These are phyloP conservation scores for Hymenoscyphus scutula DNA, from an alignment of 2,329 filamentous ascomycete species.

Conservation along the genomic window DNA sequence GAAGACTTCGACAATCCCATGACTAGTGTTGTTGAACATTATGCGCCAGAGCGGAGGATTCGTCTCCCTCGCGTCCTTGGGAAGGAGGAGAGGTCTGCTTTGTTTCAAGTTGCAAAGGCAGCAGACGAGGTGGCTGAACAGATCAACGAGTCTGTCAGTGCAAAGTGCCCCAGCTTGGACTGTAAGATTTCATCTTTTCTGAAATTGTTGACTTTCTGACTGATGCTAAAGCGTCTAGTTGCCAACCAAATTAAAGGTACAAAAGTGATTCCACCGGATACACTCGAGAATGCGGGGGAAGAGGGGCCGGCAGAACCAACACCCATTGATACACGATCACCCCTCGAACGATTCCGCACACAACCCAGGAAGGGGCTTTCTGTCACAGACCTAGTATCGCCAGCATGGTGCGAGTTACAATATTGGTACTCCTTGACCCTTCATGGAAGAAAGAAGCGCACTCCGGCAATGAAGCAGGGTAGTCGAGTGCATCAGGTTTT, in stretches of 20 bases:
- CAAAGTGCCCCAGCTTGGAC: slow-evolving; percentile 47
- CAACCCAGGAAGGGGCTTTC: slow-evolving; percentile 76
- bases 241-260: slow-evolving; percentile 37
- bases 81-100: slow-evolving; percentile 34
- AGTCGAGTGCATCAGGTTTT: slow-evolving; percentile 76
- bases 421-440: slow-evolving; percentile 83
- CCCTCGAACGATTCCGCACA: slow-evolving; percentile 75
- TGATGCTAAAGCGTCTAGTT: slow-evolving; percentile 62
- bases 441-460: slow-evolving; percentile 72
- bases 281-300: background rate
- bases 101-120: slow-evolving; percentile 33
- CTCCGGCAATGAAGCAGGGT: slow-evolving; percentile 80
- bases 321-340: slow-evolving; percentile 50
- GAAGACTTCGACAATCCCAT: slow-evolving; percentile 29
- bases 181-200: slow-evolving; percentile 41
- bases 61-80: slow-evolving; percentile 43
- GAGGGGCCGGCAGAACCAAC: slow-evolving; percentile 8
- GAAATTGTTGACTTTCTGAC: slow-evolving; percentile 49
- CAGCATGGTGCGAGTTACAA: slow-evolving; percentile 94
- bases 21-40: slow-evolving; percentile 34
- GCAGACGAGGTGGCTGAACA: slow-evolving; percentile 30
- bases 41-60: slow-evolving; percentile 34
- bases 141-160: slow-evolving; percentile 30
- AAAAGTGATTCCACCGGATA: background rate
- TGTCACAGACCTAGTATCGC: slow-evolving; percentile 83